phyloP scores from a whole-genome alignment of 345 rosid genomes.

The Odontarrhena argentea region DNA sequence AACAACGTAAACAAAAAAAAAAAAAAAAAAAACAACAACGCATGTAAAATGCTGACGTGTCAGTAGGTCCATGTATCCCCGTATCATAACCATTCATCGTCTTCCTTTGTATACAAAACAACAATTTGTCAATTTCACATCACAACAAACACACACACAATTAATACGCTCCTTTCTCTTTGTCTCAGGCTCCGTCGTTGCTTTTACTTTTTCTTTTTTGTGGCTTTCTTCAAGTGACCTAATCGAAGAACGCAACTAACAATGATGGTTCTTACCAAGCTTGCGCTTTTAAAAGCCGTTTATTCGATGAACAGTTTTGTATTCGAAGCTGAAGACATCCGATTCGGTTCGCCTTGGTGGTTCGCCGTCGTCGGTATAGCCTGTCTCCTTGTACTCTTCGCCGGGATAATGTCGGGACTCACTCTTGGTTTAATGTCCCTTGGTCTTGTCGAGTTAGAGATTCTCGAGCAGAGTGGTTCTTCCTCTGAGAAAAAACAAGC shows the following conservation, averaged over 20 bases:
- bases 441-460: conserved; percentile 74
- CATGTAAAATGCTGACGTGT: conserved; percentile 43
- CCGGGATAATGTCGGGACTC: conserved; percentile 79
- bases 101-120: conserved; percentile 9
- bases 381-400: conserved; percentile 71
- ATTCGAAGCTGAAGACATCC: conserved; percentile 57
- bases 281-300: conserved; percentile 40
- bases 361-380: conserved; percentile 64
- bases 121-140: conserved; percentile 15
- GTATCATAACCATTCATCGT: conserved; percentile 33
- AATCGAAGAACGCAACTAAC: conserved; percentile 24
- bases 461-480: conserved; percentile 65
- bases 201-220: no score
- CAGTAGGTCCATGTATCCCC: conserved; percentile 37
- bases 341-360: conserved; percentile 62
- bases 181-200: conserved; percentile 20
- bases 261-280: conserved; percentile 44
- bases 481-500: conserved; percentile 64
- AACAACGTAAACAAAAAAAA: background rate
- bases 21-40: conserved; percentile 25
- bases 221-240: conserved; percentile 31
- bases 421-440: conserved; percentile 77
- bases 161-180: background rate
- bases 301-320: conserved; percentile 45
- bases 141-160: conserved; percentile 2